Conservation (phyloP, 768 basidiomycete genomes). For the Agaricus sinodeliciosus region DNA sequence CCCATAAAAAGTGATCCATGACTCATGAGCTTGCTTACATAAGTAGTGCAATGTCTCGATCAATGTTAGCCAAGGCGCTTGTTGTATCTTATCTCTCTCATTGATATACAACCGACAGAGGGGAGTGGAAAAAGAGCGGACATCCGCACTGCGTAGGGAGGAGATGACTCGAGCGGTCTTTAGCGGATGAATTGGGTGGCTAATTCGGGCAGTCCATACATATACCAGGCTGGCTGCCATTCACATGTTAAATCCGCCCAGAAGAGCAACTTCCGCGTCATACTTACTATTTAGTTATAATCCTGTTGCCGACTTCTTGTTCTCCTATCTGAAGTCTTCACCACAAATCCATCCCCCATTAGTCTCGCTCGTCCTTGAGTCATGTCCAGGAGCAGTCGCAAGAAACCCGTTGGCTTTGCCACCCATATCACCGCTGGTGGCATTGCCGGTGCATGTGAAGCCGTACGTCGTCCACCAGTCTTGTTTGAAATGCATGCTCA, state of each 20-base stretch:
- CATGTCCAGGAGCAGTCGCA: constrained; percentile 54
- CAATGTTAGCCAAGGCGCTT: neutral
- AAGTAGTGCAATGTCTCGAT: no score
- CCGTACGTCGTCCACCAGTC: constrained; percentile 41
- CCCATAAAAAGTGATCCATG: no score
- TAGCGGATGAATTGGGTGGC: constrained; percentile 13
- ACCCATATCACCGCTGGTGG: constrained; percentile 94
- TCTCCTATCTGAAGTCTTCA: no score
- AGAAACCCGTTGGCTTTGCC: constrained; percentile 78
- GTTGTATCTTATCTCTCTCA: neutral
- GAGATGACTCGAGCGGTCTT: constrained; percentile 10
- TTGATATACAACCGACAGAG: neutral
- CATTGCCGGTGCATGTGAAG: constrained; percentile 89
- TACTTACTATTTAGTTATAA: constrained; percentile 14
- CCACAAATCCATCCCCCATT: no score
- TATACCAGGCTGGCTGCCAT: constrained; percentile 14
- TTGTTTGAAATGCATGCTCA: neutral
- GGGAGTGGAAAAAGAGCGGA: constrained; percentile 22
- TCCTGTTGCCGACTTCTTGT: no score
- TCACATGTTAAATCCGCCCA: constrained; percentile 23
- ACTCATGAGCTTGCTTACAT: no score
- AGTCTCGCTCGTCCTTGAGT: constrained; percentile 4
- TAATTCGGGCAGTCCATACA: constrained; percentile 15
- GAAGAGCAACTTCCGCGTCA: constrained; percentile 10
- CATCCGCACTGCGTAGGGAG: constrained; percentile 13